Evolutionary conservation across 73 alveolate species (phyloP).

Genomic region (Tetrahymena thermophila): DNA sequence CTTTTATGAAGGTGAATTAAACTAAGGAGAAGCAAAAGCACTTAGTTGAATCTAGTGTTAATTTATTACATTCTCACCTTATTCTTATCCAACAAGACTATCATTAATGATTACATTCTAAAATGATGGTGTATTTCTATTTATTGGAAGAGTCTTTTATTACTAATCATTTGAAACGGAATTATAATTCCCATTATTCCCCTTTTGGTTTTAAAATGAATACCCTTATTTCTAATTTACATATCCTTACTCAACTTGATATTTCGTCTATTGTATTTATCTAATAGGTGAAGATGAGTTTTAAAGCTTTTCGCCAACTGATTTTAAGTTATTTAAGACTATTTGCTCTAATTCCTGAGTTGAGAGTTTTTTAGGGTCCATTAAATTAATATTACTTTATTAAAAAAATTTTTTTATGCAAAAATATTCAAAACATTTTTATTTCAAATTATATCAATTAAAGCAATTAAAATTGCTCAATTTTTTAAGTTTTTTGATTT

Average conservation of each 20-base stretch:
- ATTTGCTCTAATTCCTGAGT: neutral
- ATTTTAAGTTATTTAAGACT: neutral
- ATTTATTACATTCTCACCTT: neutral
- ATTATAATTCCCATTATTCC: neutral
- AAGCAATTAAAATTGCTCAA: neutral
- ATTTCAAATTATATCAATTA: neutral
- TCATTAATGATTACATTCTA: neutral
- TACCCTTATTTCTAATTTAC: neutral
- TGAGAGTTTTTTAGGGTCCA: neutral
- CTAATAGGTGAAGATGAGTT: neutral
- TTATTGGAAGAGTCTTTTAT: neutral
- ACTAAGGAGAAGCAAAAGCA: neutral
- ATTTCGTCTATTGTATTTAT: neutral
- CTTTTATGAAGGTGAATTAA: neutral
- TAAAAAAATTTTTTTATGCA: neutral
- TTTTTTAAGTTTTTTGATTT: neutral
- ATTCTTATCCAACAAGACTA: neutral
- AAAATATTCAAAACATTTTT: neutral
- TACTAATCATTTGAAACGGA: neutral
- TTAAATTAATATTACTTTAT: neutral
- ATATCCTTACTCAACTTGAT: neutral
- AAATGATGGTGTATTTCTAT: neutral
- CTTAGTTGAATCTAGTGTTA: neutral
- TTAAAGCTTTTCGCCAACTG: neutral
- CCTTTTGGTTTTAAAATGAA: neutral